Evolutionary conservation across 179 eudicot species (phyloP).

Genomic region (Spergularia azorica): DNA sequence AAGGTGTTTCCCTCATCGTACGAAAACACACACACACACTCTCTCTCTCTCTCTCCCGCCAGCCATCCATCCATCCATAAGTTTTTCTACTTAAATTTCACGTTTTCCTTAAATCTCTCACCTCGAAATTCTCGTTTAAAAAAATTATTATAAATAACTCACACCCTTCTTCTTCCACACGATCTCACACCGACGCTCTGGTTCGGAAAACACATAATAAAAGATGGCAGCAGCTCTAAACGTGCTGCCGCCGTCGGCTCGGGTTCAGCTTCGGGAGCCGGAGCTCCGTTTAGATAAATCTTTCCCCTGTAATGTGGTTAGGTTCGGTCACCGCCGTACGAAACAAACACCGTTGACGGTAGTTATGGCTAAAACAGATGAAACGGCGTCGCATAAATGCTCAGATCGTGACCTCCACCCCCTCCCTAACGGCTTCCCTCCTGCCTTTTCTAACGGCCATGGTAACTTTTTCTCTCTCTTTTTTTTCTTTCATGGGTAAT

Average conservation of each 20-base stretch:
- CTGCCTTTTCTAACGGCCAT: constrained; percentile 20
- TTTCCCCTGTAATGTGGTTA: constrained; percentile 1
- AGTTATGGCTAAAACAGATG: constrained; percentile 7
- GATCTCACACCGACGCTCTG: neutral
- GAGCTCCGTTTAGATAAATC: neutral
- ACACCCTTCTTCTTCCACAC: neutral
- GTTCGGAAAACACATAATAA: neutral
- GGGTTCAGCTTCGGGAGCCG: neutral
- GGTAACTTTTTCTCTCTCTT: constrained; percentile 17
- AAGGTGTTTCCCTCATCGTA: no score
- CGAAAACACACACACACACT: no score
- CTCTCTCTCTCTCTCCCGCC: no score
- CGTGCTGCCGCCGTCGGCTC: constrained; percentile 23
- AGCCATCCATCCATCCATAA: neutral
- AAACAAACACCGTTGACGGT: neutral
- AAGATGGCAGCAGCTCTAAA: constrained; percentile 33
- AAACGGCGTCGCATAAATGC: constrained; percentile 33
- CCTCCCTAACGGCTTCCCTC: constrained; percentile 12
- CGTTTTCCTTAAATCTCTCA: constrained; percentile 2
- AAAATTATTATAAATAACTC: neutral
- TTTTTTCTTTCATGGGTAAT: neutral
- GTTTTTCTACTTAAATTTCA: neutral
- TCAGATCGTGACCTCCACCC: constrained; percentile 12
- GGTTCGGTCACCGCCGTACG: constrained; percentile 6
- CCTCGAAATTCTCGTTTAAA: no score